These are phyloP conservation scores for Phytopythium aichiense DNA, from an alignment of 352 stramenopile species.

Conservation along the genomic window DNA sequence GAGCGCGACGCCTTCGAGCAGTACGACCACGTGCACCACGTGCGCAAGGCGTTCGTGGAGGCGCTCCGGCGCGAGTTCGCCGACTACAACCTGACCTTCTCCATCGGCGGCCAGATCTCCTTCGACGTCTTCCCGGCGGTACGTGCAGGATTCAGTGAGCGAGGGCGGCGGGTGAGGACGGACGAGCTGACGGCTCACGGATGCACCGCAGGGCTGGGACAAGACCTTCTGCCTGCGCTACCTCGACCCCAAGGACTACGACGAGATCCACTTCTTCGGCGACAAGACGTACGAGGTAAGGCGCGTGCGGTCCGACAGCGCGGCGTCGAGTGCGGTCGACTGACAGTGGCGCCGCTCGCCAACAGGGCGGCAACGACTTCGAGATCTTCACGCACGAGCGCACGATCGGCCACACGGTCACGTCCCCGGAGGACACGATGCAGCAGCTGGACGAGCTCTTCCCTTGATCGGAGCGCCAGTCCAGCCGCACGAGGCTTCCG, in stretches of 20 bases:
- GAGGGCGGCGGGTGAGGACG: not conserved
- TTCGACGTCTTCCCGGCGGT: slow-evolving; percentile 97
- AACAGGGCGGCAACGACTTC: slow-evolving; percentile 96
- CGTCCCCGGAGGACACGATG: slow-evolving; percentile 95
- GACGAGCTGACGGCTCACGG: not conserved
- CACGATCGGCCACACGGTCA: slow-evolving; percentile 97
- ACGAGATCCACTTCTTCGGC: slow-evolving; percentile 99
- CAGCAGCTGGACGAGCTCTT: slow-evolving; percentile 97
- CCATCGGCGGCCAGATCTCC: slow-evolving; percentile 98
- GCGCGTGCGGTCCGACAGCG: not conserved
- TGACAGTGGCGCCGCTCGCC: not conserved
- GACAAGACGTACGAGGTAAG: slow-evolving; percentile 97
- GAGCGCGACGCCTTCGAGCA: slow-evolving; percentile 98
- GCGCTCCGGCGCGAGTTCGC: slow-evolving; percentile 93
- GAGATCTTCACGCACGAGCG: slow-evolving; percentile 97
- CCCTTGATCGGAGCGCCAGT: slow-evolving; percentile 32
- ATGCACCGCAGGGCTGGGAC: slow-evolving; percentile 90
- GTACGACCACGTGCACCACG: slow-evolving; percentile 93
- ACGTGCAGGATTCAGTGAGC: slow-evolving; percentile 5
- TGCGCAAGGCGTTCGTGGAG: slow-evolving; percentile 95
- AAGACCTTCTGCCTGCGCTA: slow-evolving; percentile 99
- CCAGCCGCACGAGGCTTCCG: not conserved
- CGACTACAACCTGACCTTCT: slow-evolving; percentile 96
- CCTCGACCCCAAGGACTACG: slow-evolving; percentile 92
- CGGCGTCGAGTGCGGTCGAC: slow-evolving; percentile 7